A percentile compares a stretch with the other conserved stretches of the same genome.
Evolutionary conservation across 2,329 filamentous ascomycete genomes (phyloP).

Genomic region (Colletotrichum coccodes): DNA sequence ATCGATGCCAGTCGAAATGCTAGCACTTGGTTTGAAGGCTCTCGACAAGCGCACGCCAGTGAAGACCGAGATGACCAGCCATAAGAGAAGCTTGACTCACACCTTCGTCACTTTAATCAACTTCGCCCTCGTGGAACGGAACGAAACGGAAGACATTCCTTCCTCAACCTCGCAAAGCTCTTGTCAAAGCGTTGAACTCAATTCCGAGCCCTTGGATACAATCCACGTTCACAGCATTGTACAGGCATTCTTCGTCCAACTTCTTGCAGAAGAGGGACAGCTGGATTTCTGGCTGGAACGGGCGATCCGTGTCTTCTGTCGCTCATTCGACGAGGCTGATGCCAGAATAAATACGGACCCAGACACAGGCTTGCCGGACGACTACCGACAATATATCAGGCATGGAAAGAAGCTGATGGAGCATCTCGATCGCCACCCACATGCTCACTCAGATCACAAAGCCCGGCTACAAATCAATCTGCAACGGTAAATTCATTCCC

Average conservation of each 20-base stretch:
- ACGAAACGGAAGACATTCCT: constrained; percentile 54
- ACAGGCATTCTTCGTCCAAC: constrained; percentile 62
- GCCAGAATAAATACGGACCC: constrained; percentile 52
- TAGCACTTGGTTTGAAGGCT: constrained; percentile 63
- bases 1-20: constrained; percentile 73
- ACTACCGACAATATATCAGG: constrained; percentile 62
- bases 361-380: constrained; percentile 54
- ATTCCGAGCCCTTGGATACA: constrained; percentile 58
- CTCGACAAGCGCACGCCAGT: constrained; percentile 58
- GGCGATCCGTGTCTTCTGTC: constrained; percentile 58
- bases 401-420: constrained; percentile 59
- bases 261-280: constrained; percentile 52
- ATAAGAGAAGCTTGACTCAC: constrained; percentile 53
- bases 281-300: constrained; percentile 60
- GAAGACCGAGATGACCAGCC: constrained; percentile 47
- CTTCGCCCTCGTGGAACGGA: constrained; percentile 62
- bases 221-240: constrained; percentile 62
- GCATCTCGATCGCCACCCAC: constrained; percentile 53
- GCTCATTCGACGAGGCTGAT: constrained; percentile 58
- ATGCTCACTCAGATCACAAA: background rate
- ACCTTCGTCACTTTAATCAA: constrained; percentile 61
- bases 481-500: background rate
- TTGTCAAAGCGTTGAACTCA: constrained; percentile 37
- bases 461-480: background rate
- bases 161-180: constrained; percentile 53